Evolutionary conservation across 73 alveolate genomes (phyloP), one percentile per base, ranked within the genome.

Genomic region (Paramecium biaurelia): DNA sequence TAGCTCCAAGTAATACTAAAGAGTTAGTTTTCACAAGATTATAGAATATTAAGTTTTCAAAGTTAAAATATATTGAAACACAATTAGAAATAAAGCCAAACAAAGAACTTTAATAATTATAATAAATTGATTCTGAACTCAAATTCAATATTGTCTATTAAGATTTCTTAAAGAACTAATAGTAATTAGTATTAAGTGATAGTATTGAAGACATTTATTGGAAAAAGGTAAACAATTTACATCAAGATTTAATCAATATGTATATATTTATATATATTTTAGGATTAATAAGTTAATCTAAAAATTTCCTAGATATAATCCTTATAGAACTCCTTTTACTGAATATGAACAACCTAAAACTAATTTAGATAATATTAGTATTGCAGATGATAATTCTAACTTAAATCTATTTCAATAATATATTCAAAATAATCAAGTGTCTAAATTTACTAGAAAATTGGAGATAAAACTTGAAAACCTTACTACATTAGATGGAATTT

Each of bases 391-490:
- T 14, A 43, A 10, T 43, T 79, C 35, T 21, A 34, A 79, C 10
- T 10, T 58, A 45, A 72, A 72, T n/a, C 12, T 18, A 79, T 79
- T 79, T 21, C 21, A 20, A 79, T 24, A 79, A 79, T 79, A 43
- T 20, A 43, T 41, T 43, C 56, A 79, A 24, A 24, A 45, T 14
- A 79, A 79, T 79, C 32, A 79, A 45, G 56, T 79, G 0, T 41
- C 76, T 4, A 38, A 24, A 11, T 11, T 7, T 38, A 34, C 76
- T 4, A 38, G 76, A 45, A 79, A 47, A 34, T 43, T 79, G 18
- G 90, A 79, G 11, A 79, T 79, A n/a, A 79, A 79, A 20, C 37
- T 79, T 23, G 90, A 79, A 42, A 79, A 43, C 12, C 45, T 79
- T 2, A 43, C 42, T 1, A 47, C 45, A 30, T 18, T 79, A 11